Evolutionary conservation across 192 early-diverging fungal genomes (phyloP).

Genomic region (Paraglomus occultum): DNA sequence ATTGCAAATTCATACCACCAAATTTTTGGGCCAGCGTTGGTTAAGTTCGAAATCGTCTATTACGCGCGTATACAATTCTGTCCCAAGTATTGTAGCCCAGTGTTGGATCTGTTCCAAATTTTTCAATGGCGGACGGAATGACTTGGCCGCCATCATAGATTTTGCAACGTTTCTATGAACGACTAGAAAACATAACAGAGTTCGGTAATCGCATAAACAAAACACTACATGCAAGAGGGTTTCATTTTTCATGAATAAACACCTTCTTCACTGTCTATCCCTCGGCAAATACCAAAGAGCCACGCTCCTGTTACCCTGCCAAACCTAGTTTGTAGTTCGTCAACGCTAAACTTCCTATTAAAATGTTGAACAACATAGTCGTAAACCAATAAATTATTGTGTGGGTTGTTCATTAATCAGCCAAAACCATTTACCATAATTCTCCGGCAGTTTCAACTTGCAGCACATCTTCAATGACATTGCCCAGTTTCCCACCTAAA

Average conservation of each 20-base stretch:
- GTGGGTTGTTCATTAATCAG: background rate
- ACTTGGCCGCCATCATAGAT: constrained; percentile 49
- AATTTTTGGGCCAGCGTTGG: constrained; percentile 51
- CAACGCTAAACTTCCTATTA: constrained; percentile 41
- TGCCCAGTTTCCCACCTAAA: constrained; percentile 85
- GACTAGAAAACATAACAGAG: constrained; percentile 29
- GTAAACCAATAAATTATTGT: background rate
- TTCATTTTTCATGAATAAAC: background rate
- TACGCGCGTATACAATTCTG: constrained; percentile 53
- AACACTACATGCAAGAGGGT: background rate
- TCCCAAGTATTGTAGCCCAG: constrained; percentile 53
- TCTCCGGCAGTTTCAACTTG: constrained; percentile 15
- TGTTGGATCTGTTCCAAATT: constrained; percentile 32
- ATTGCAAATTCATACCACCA: constrained; percentile 28
- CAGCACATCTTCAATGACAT: constrained; percentile 53
- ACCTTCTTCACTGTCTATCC: constrained; percentile 55
- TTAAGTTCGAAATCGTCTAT: constrained; percentile 49
- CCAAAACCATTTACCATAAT: constrained; percentile 10
- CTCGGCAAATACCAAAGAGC: constrained; percentile 60
- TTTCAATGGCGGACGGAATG: constrained; percentile 36
- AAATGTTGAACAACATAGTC: too few species aligned
- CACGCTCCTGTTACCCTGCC: constrained; percentile 52
- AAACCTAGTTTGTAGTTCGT: constrained; percentile 52
- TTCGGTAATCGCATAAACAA: background rate
- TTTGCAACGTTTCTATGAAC: constrained; percentile 35